phyloP scores from a whole-genome alignment of 1,139 yeast species.

The Sugiyamaella japonica region DNA sequence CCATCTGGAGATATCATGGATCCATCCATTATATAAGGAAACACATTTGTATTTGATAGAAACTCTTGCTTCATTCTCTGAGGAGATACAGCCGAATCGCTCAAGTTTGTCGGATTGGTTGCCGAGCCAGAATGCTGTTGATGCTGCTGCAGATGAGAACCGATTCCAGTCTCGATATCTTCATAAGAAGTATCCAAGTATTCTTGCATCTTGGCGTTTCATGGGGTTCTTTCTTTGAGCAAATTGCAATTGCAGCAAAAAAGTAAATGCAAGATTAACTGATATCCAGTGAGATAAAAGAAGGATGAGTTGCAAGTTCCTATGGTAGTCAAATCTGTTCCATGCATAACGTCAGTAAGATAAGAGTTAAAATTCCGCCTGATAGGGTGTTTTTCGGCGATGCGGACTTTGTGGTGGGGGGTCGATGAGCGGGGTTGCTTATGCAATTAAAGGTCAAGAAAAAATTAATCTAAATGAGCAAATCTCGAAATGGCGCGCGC shows the following conservation, averaged over 20 bases:
- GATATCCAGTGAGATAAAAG: not conserved
- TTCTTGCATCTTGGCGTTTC: constrained; percentile 8
- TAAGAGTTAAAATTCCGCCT: constrained; percentile 7
- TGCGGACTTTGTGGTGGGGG: not conserved
- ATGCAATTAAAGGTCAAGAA: constrained; percentile 7
- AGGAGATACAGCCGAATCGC: constrained; percentile 14
- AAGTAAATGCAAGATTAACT: not conserved
- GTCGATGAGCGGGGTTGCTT: not conserved
- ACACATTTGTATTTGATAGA: constrained; percentile 16
- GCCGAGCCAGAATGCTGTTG: not conserved
- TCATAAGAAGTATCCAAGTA: constrained; percentile 5
- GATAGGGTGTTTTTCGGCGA: constrained; percentile 5
- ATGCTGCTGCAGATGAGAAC: constrained; percentile 5
- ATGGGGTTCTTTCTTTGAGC: not conserved
- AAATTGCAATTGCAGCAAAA: not conserved
- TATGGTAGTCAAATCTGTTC: not conserved
- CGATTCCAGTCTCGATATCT: constrained; percentile 3
- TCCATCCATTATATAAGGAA: constrained; percentile 13
- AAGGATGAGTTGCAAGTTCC: not conserved
- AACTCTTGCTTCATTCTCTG: constrained; percentile 17
- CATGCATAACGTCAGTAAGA: constrained; percentile 6
- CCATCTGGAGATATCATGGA: constrained; percentile 13
- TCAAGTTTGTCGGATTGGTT: not conserved
- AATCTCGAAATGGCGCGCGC: no score
- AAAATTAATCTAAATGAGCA: no score